Evolutionary conservation across 2,329 filamentous ascomycete species (phyloP).

Genomic region (Ustilaginoidea virens): DNA sequence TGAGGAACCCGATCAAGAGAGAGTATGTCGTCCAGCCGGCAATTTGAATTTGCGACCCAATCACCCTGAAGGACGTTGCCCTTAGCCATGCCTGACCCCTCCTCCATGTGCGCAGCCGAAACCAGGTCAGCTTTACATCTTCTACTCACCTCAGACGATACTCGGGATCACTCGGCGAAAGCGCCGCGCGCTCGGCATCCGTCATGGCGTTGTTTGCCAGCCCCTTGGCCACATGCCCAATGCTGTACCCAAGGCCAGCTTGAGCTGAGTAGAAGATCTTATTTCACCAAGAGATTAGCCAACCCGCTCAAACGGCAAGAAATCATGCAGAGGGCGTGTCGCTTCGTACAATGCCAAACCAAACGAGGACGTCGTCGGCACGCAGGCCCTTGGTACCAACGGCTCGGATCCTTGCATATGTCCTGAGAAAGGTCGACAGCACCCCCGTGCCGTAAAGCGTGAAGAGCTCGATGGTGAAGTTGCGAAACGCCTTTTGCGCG

Average conservation of each 20-base stretch:
- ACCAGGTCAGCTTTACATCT: neutral
- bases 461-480: slow-evolving; percentile 17
- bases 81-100: too few relatives aligned
- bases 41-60: slow-evolving; percentile 41
- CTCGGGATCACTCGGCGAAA: slow-evolving; percentile 30
- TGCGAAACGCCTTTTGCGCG: slow-evolving; percentile 12
- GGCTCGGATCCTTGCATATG: slow-evolving; percentile 29
- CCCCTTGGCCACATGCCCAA: slow-evolving; percentile 31
- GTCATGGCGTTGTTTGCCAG: slow-evolving; percentile 44
- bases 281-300: neutral
- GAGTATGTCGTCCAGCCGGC: slow-evolving; percentile 40
- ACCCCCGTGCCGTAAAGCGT: slow-evolving; percentile 34
- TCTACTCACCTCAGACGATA: slow-evolving; percentile 22
- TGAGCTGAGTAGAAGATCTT: slow-evolving; percentile 36
- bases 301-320: neutral
- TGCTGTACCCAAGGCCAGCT: slow-evolving; percentile 33
- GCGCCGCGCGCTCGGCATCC: slow-evolving; percentile 25
- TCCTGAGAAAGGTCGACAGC: slow-evolving; percentile 32
- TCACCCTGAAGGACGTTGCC: slow-evolving; percentile 19
- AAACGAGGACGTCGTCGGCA: slow-evolving; percentile 44
- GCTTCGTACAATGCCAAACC: slow-evolving; percentile 34
- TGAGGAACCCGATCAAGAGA: slow-evolving; percentile 37
- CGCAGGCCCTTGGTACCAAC: slow-evolving; percentile 35
- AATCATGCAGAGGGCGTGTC: too few relatives aligned
- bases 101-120: too few relatives aligned